Conservation (phyloP, 345 rosid species). For the Eucalyptus rudis region DNA sequence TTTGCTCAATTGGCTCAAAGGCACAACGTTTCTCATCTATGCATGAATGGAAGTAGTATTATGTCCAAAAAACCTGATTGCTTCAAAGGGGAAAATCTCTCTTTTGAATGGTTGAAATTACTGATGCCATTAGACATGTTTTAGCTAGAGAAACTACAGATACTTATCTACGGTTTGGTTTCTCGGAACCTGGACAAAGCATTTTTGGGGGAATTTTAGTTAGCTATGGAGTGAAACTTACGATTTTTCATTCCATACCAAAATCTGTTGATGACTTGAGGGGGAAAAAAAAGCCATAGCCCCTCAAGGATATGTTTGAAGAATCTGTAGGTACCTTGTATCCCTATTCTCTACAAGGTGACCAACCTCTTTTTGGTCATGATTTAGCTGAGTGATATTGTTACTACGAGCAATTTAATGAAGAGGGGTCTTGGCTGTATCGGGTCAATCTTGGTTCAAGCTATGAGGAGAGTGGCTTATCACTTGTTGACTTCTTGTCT, state of each 20-base stretch:
- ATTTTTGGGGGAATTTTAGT: neutral
- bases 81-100: neutral
- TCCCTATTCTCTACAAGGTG: neutral
- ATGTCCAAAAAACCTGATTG: neutral
- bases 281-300: neutral
- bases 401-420: neutral
- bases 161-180: neutral
- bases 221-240: neutral
- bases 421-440: neutral
- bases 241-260: neutral
- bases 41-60: neutral
- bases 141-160: neutral
- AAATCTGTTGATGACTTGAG: neutral
- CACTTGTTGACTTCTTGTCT: neutral
- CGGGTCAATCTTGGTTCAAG: neutral
- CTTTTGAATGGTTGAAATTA: neutral
- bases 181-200: neutral
- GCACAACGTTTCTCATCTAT: neutral
- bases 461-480: neutral
- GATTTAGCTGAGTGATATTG: neutral
- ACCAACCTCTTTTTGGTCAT: neutral
- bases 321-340: neutral
- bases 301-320: neutral
- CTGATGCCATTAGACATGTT: neutral
- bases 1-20: neutral